Evolutionary conservation across 768 basidiomycete species (phyloP), one percentile per base, ranked within the genome.

Genomic region (Boletus vermiculosoides): DNA sequence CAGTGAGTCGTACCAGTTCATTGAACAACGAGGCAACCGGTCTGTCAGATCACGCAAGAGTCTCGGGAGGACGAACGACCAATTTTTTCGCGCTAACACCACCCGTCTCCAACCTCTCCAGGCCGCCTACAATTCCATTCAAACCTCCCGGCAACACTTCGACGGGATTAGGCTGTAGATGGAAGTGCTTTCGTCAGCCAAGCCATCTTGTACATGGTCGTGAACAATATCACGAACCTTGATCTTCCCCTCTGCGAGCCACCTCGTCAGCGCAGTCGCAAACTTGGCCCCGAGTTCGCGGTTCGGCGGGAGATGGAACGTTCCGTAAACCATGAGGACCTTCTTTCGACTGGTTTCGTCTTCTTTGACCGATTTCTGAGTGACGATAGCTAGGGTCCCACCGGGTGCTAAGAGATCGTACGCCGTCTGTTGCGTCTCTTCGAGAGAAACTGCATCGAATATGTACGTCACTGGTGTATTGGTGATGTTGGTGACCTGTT

Each of bases 1-100:
- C 11, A 23, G 9, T 4, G 5, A 55, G 16, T 30, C 28, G 6
- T 30, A 54, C 37, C 34, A 30, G 16, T 22, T 34, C 22, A n/a
- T 42, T 1, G 15, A 34, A 16, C 18, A 15, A 54, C 23, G 18
- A 25, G 23, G 15, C 34, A n/a, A 12, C 55, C 25, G 4, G n/a
- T 40, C 36, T 22, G 4, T 42, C 31, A 13, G 1, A 45, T 58
- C 36, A 58, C 23, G 34, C 45, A 37, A 5, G 18, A 9, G 61
- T 64, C 53, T 64, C 63, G 22, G 42, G 39, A 34, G 52, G 61
- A 47, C 50, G 71, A 6, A 66, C 73, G 9, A 80, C 67, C 12
- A 79, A 54, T 64, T 79, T 80, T 41, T 66, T 66, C 1, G 70
- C 78, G 25, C 77, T 78, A 12, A 78, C 58, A 10, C 71, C 62